Conservation (phyloP, 805 yeast species). For the Teunomyces aglyptinius region DNA sequence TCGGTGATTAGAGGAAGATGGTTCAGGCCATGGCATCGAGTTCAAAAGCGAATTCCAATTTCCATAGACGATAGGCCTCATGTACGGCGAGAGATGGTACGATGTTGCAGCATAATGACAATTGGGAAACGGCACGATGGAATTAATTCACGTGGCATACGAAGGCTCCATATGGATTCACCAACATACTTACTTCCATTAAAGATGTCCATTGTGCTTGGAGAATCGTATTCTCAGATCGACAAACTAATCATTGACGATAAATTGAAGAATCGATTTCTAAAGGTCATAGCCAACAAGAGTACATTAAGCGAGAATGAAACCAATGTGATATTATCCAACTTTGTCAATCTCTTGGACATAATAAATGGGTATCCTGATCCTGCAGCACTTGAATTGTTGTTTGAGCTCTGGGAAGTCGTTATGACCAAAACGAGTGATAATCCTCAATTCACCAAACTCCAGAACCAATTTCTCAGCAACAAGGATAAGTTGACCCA, state of each 20-base stretch:
- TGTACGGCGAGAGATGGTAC: slow-evolving; percentile 1
- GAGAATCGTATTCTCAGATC: slow-evolving; percentile 7
- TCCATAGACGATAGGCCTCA: not conserved
- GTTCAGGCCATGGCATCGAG: not conserved
- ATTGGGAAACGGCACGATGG: not conserved
- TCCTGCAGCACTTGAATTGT: slow-evolving; percentile 14
- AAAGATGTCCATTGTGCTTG: slow-evolving; percentile 5
- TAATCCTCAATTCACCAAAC: slow-evolving; percentile 3
- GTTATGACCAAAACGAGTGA: slow-evolving; percentile 13
- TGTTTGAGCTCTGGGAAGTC: slow-evolving; percentile 24
- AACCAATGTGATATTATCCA: slow-evolving; percentile 13
- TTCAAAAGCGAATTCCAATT: not conserved
- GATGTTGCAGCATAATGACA: not conserved
- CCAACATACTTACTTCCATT: not conserved
- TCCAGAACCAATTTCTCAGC: slow-evolving; percentile 17
- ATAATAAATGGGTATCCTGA: slow-evolving; percentile 19
- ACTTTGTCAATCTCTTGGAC: slow-evolving; percentile 22
- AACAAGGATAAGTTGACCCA: slow-evolving; percentile 23
- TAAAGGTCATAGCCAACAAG: slow-evolving; percentile 12
- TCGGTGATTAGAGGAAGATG: slow-evolving; percentile 4
- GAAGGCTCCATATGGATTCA: not conserved
- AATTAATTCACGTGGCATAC: not conserved
- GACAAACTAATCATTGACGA: slow-evolving; percentile 9
- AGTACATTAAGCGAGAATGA: slow-evolving; percentile 8
- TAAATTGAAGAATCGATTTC: slow-evolving; percentile 10